Conservation (phyloP, 352 stramenopile species). For the Phytopythium oedochilum region DNA sequence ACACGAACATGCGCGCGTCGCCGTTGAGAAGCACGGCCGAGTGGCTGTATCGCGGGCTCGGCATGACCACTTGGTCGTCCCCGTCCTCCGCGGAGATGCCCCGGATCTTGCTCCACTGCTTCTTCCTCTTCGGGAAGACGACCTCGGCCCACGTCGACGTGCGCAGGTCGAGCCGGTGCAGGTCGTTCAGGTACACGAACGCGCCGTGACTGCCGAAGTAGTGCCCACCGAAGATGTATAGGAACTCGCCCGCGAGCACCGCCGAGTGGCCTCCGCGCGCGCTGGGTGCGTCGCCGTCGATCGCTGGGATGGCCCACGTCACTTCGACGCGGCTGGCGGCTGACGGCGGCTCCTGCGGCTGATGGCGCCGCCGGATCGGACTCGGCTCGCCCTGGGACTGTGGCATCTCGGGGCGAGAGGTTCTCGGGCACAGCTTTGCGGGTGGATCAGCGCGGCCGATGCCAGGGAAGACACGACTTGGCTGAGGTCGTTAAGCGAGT, state of each 20-base stretch:
- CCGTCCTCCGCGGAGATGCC: slow-evolving; percentile 8
- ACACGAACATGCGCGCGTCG: slow-evolving; percentile 70
- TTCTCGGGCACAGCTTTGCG: no score
- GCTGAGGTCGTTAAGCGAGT: no score
- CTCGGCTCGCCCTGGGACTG: not conserved
- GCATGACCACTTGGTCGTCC: slow-evolving; percentile 39
- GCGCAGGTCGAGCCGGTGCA: slow-evolving; percentile 83
- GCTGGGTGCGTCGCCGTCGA: slow-evolving; percentile 49
- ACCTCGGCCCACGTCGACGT: slow-evolving; percentile 74
- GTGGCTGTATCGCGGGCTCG: slow-evolving; percentile 82
- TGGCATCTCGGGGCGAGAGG: not conserved
- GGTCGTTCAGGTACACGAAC: slow-evolving; percentile 90
- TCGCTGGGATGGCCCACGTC: slow-evolving; percentile 46
- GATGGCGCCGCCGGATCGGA: slow-evolving; percentile 2
- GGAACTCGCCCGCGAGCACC: slow-evolving; percentile 66
- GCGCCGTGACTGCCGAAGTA: slow-evolving; percentile 80
- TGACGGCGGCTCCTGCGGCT: slow-evolving; percentile 5
- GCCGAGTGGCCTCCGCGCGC: slow-evolving; percentile 68
- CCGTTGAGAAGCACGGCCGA: slow-evolving; percentile 68
- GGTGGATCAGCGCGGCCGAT: no score
- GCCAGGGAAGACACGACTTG: no score
- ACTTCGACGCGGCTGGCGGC: slow-evolving; percentile 46
- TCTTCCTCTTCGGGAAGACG: slow-evolving; percentile 28
- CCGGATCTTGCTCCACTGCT: slow-evolving; percentile 8
- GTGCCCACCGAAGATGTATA: slow-evolving; percentile 88